Evolutionary conservation across 202 grass and related monocot species (phyloP), one percentile per base, ranked within the genome.

Genomic region (Brachypodium distachyon): DNA sequence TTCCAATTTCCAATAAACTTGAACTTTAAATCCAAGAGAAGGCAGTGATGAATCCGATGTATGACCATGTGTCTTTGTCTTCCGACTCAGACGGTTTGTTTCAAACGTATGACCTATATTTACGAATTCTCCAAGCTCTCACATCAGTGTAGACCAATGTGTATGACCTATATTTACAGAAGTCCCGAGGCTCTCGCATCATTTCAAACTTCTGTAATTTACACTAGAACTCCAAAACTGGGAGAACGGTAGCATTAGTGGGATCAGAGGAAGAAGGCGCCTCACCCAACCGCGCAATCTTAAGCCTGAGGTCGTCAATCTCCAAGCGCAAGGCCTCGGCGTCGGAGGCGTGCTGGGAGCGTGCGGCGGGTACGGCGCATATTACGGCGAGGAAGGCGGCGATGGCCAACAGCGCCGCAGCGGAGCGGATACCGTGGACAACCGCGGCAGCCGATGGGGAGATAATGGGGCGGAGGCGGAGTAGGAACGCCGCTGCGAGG

Each of bases 211-310:
- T 41, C 27, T 49, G 28, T 40, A 27, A 74, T 3, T 58, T 49
- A 1, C 18, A 50, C 11, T 10, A 51, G 14, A 73, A 58, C 32
- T 12, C 12, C 25, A 13, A 49, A 46, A 34, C 56, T 56, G 39
- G 16, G 23, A 18, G 34, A 12, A 25, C 9, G 33, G 28, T 21
- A 22, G 31, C 23, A 62, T 23, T 59, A 39, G 1, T 51, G 55
- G 54, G 9, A 28, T n/a, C 9, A n/a, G 33, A 63, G 18, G 5
- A 17, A 17, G 12, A 47, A 58, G 60, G 9, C 12, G 37, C 0
- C 62, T 80, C 51, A 90, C 88, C 88, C n/a, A 90, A n/a, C 66
- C 49, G 80, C 46, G 56, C 25, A 9, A 87, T 67, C 83, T 80
- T 80, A 8, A 81, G 57, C 71, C 81, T 87, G 76, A 90, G 84